A percentile compares a stretch with the other conserved stretches of the same genome.
Conservation (phyloP, 2,329 filamentous ascomycete genomes). For the Penicillium corylophilum region DNA sequence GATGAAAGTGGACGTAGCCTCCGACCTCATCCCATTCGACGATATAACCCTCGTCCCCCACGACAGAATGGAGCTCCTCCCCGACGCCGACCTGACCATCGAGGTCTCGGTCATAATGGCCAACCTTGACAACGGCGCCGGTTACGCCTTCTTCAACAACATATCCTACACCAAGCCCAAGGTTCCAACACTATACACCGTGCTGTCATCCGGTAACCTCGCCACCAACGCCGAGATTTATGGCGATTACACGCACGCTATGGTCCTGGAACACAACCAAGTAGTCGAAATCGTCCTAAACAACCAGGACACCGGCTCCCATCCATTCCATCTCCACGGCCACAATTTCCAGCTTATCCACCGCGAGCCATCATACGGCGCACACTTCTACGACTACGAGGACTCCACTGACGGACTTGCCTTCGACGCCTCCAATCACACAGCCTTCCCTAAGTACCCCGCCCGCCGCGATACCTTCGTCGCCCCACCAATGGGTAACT, state of each 20-base stretch:
- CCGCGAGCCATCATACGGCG: constrained; percentile 57
- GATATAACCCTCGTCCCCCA: constrained; percentile 70
- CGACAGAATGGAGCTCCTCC: constrained; percentile 62
- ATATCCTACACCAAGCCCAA: constrained; percentile 27
- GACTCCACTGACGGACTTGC: constrained; percentile 36
- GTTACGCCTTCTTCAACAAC: constrained; percentile 40
- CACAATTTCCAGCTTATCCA: constrained; percentile 68
- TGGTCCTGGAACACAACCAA: constrained; percentile 39
- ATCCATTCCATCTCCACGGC: constrained; percentile 55
- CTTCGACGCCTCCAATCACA: constrained; percentile 27
- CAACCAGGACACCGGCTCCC: constrained; percentile 44
- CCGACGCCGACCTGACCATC: constrained; percentile 55
- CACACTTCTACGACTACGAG: constrained; percentile 53
- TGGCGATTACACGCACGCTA: constrained; percentile 61
- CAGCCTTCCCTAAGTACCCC: constrained; percentile 54
- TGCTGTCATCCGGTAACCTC: constrained; percentile 39
- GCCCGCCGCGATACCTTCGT: constrained; percentile 69
- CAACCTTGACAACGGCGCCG: constrained; percentile 66
- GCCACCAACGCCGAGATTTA: constrained; percentile 62
- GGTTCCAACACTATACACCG: constrained; percentile 28
- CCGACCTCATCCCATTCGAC: constrained; percentile 66
- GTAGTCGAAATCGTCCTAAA: constrained; percentile 47
- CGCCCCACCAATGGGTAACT: constrained; percentile 64
- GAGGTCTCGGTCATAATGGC: constrained; percentile 67
- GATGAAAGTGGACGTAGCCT: constrained; percentile 24